Percentiles rank a stretch among this genome's conserved stretches.
Conservation (phyloP, 2,329 filamentous ascomycete species). For the Fusarium begoniae region DNA sequence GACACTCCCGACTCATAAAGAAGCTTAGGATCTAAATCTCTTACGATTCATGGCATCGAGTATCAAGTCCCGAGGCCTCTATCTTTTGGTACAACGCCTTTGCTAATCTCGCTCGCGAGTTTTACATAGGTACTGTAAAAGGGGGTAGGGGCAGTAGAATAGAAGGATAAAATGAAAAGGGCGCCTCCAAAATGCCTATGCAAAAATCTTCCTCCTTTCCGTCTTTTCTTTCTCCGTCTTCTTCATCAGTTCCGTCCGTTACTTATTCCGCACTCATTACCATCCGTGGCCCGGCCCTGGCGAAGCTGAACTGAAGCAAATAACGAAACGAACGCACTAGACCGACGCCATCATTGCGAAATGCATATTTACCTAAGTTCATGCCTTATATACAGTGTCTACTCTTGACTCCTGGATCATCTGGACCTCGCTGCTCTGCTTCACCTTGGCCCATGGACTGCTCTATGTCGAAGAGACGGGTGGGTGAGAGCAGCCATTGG, state of each 20-base stretch:
- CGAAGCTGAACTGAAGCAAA: slow-evolving; percentile 5
- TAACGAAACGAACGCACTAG: slow-evolving; percentile 30
- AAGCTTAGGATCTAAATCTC: not conserved
- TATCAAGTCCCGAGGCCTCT: slow-evolving; percentile 26
- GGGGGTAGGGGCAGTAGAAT: slow-evolving; percentile 24
- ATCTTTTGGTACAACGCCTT: slow-evolving; percentile 41
- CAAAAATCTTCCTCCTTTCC: slow-evolving; percentile 27
- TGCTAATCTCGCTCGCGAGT: slow-evolving; percentile 44
- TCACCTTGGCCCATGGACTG: slow-evolving; percentile 8
- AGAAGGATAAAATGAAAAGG: slow-evolving; percentile 31
- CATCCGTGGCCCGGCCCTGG: slow-evolving; percentile 27
- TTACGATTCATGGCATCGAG: slow-evolving; percentile 30
- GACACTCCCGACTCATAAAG: not conserved
- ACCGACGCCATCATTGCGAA: slow-evolving; percentile 21
- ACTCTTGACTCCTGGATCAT: not conserved
- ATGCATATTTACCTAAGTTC: slow-evolving; percentile 32
- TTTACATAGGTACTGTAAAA: slow-evolving; percentile 38
- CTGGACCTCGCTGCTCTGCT: slow-evolving; percentile 1
- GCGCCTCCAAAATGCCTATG: slow-evolving; percentile 37
- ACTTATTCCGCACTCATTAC: slow-evolving; percentile 34
- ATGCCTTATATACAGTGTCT: slow-evolving; percentile 38
- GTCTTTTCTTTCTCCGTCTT: slow-evolving; percentile 1
- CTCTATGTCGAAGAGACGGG: not conserved
- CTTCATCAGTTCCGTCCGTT: slow-evolving; percentile 22
- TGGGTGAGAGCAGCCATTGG: not conserved